These are phyloP conservation scores for Colletotrichum eremochloae DNA, from an alignment of 2,329 filamentous ascomycete genomes.

Conservation along the genomic window DNA sequence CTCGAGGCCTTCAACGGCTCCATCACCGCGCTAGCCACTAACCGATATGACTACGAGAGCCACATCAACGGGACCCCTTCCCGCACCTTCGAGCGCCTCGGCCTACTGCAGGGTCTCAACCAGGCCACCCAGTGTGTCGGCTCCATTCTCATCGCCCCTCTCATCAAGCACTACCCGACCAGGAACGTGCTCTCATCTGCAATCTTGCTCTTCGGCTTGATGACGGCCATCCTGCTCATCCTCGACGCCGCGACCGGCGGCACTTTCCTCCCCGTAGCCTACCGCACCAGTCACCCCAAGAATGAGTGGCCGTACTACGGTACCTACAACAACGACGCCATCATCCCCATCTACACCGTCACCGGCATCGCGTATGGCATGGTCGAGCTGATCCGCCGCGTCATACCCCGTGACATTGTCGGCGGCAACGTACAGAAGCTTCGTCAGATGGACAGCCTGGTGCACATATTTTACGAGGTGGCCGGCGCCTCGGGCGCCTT, in stretches of 20 bases:
- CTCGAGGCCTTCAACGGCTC: constrained; percentile 65
- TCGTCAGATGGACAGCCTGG: constrained; percentile 60
- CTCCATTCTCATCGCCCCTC: constrained; percentile 63
- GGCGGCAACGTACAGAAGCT: constrained; percentile 64
- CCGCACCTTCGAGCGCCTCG: constrained; percentile 60
- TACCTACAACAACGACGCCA: constrained; percentile 61
- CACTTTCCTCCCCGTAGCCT: constrained; percentile 52
- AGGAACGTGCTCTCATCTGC: constrained; percentile 60
- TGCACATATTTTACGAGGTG: constrained; percentile 50
- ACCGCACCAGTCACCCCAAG: constrained; percentile 48
- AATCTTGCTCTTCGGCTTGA: constrained; percentile 60
- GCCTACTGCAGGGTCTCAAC: constrained; percentile 62
- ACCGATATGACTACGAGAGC: constrained; percentile 57
- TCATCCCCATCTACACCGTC: constrained; percentile 62
- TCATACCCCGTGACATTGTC: constrained; percentile 65
- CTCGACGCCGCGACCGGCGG: constrained; percentile 63
- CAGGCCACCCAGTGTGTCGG: constrained; percentile 65
- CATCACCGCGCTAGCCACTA: constrained; percentile 62
- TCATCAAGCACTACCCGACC: constrained; percentile 62
- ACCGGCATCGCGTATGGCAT: constrained; percentile 60
- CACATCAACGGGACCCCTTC: constrained; percentile 12
- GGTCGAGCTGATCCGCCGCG: constrained; percentile 64
- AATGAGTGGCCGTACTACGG: constrained; percentile 61
- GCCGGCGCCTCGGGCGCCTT: constrained; percentile 62
- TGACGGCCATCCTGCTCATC: constrained; percentile 62